Evolutionary conservation across 108 stramenopile species (phyloP), one percentile per base, ranked within the genome.

Genomic region (Chaetoceros tenuissimus): DNA sequence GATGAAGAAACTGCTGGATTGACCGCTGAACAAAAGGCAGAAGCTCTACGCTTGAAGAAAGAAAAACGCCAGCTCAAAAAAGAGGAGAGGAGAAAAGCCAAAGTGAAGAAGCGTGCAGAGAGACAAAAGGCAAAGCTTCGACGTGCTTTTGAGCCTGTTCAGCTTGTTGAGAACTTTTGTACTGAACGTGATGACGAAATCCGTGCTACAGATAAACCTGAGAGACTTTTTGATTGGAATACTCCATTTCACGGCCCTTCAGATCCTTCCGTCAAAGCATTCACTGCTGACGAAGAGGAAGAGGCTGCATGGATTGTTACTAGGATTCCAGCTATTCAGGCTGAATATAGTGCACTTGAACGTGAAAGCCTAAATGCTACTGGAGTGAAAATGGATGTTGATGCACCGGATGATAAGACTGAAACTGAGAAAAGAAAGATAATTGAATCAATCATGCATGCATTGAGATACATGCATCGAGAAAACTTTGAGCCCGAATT

Each of bases 121-220:
- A 74, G 72, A 62, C 82, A 82, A 21, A 86, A 86, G 62, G 87
- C 86, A 21, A 67, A 79, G 48, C 70, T 93, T 0, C 73, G 91
- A 13, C 63, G 67, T 46, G 85, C 82, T 18, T 94, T 89, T 80
- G 92, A 94, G 60, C 92, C 92, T n/a, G 82, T 85, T 0, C 81
- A 84, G 53, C 72, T 94, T 10, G 70, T 94, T 44, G 92, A 94
- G 66, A 89, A 94, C 58, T 94, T 94, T 68, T 87, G 87, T 53
- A 94, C 92, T n/a, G 87, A 89, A 46, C 61, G 80, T 16, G 92
- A 94, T 72, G 92, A 94, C 55, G 74, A 82, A 50, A 89, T 89
- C 58, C 72, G 92, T 23, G 59, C 63, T 59, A 62, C 50, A 18
- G 85, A 89, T 66, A 72, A 64, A 20, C 91, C 91, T 0, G 91